Percentiles rank a stretch among this genome's conserved stretches.
phyloP scores from a whole-genome alignment of 768 basidiomycete species.

The Mycena albidolilacea region DNA sequence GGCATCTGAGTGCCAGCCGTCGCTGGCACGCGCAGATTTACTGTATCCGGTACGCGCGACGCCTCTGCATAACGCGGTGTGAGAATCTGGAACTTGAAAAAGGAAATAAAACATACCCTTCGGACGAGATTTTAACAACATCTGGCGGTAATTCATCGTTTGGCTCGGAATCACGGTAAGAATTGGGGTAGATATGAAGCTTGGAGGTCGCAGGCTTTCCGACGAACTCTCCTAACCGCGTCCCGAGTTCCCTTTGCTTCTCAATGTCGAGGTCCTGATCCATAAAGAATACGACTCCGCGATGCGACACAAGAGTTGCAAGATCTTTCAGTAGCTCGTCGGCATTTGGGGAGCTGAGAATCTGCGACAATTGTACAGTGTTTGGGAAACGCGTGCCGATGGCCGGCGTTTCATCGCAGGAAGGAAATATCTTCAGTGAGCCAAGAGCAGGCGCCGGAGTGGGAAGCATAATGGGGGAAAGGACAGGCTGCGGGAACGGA shows the following conservation, averaged over 20 bases:
- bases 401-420: slow-evolving; percentile 63
- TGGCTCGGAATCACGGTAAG: slow-evolving; percentile 54
- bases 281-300: slow-evolving; percentile 78
- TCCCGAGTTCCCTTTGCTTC: slow-evolving; percentile 67
- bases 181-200: slow-evolving; percentile 72
- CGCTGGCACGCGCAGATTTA: slow-evolving; percentile 55
- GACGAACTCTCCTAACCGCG: slow-evolving; percentile 62
- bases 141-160: slow-evolving; percentile 67
- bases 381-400: slow-evolving; percentile 69
- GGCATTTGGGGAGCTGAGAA: slow-evolving; percentile 61
- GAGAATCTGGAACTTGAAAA: background rate
- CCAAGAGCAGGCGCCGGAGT: slow-evolving; percentile 44
- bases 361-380: slow-evolving; percentile 60
- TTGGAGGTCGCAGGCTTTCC: slow-evolving; percentile 64
- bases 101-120: slow-evolving; percentile 48
- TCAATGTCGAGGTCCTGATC: slow-evolving; percentile 65
- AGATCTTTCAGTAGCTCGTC: slow-evolving; percentile 70
- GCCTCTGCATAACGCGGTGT: slow-evolving; percentile 49
- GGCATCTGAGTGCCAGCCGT: slow-evolving; percentile 70
- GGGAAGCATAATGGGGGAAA: no score
- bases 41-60: slow-evolving; percentile 53
- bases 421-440: slow-evolving; percentile 53
- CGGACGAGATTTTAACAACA: slow-evolving; percentile 67
- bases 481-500: no score
- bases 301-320: slow-evolving; percentile 65